Evolutionary conservation across 768 basidiomycete genomes (phyloP), one percentile per base, ranked within the genome.

Genomic region (Asterophora parasitica): DNA sequence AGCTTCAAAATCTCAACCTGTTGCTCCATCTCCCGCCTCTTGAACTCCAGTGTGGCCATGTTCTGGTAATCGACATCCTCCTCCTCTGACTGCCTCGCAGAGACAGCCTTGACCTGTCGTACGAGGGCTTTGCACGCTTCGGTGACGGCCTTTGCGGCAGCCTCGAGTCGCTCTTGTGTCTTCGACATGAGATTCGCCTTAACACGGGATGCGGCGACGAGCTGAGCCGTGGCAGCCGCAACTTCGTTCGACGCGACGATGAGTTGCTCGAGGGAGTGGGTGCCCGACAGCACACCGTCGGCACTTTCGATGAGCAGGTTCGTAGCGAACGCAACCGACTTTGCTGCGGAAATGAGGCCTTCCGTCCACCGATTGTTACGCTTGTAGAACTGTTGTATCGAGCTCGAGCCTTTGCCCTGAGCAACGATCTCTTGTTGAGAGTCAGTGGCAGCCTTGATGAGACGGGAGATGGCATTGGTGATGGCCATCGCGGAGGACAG

Each of bases 211-310:
- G 96, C 96, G 19, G 96, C 96, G 37, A 99, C 96, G 43, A 99
- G 85, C 67, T 99, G 96, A 12, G 96, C 96, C 1, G 96, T 99
- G 2, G 96, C 87, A 43, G 84, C 92, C 2, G 94, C 92, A 34
- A 99, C 96, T 65, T 97, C 96, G 68, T 98, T 98, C 32, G 96
- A 99, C n/a, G 96, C 90, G 49, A 98, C 96, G 61, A 99, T 98
- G 56, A 99, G 87, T 69, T 99, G 96, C 69, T 98, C 96, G 49
- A 97, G 78, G 26, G 94, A 93, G 65, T 98, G 92, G 12, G 92
- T 94, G 10, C 95, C 96, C 0, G 90, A 92, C 52, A 98, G 77
- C 36, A 99, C 95, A 50, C 96, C 96, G 65, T 99, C 96, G 13
- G 96, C 96, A 54, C 87, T 89, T 66, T 99, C 95, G 65, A 99